Conservation (phyloP, 2,329 filamentous ascomycete species). For the Ceratocystis papillata region DNA sequence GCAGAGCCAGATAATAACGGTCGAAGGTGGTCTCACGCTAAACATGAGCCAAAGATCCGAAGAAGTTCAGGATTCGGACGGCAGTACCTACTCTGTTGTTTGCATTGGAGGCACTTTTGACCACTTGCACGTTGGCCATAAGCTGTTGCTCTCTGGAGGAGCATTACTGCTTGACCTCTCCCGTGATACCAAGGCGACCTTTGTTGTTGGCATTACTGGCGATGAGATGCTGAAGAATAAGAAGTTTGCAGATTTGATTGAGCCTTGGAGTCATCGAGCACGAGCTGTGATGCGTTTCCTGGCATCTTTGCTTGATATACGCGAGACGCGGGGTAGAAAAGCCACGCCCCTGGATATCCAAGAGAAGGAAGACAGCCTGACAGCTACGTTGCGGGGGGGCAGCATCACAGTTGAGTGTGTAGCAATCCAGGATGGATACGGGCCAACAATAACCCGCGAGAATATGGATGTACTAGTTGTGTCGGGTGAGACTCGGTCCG, state of each 20-base stretch:
- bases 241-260: conserved; percentile 69
- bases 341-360: not conserved
- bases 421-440: conserved; percentile 77
- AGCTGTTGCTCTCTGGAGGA: conserved; percentile 85
- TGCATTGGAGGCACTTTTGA: conserved; percentile 93
- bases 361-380: conserved; percentile 23
- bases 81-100: conserved; percentile 35
- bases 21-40: conserved; percentile 40
- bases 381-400: conserved; percentile 47
- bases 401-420: conserved; percentile 63
- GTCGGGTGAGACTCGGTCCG: conserved; percentile 75
- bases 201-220: conserved; percentile 80
- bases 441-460: conserved; percentile 77
- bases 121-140: conserved; percentile 89
- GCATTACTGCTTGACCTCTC: conserved; percentile 50
- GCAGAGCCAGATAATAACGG: conserved; percentile 41
- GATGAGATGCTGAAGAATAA: conserved; percentile 81
- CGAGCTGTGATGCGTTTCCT: conserved; percentile 62
- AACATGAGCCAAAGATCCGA: not conserved
- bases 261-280: conserved; percentile 69
- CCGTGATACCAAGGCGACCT: conserved; percentile 35
- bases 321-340: conserved; percentile 15
- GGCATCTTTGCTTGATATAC: conserved; percentile 30
- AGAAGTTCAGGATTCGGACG: not conserved
- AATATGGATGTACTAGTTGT: conserved; percentile 71